These are phyloP conservation scores for Podaxis sp. DNA, from an alignment of 768 basidiomycete genomes.

Conservation along the genomic window DNA sequence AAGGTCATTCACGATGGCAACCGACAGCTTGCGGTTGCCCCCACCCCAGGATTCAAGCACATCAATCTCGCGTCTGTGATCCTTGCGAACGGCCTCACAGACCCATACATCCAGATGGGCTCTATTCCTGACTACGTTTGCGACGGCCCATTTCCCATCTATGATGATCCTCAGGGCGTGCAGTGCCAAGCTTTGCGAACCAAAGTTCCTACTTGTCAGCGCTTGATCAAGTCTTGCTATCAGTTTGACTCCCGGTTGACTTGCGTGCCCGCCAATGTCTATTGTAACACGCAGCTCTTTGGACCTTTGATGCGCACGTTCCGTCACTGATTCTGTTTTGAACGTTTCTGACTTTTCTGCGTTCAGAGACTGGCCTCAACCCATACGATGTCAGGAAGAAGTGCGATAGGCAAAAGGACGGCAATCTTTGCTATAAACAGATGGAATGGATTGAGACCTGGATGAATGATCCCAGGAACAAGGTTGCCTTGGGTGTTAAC, in stretches of 20 bases:
- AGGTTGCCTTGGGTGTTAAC: slow-evolving; percentile 75
- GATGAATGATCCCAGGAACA: slow-evolving; percentile 75
- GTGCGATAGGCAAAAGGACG: slow-evolving; percentile 72
- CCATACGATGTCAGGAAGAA: slow-evolving; percentile 81
- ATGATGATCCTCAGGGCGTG: slow-evolving; percentile 61
- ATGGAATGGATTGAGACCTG: slow-evolving; percentile 87
- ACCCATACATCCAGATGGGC: slow-evolving; percentile 78
- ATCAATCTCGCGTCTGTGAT: slow-evolving; percentile 84
- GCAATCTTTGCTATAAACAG: slow-evolving; percentile 71
- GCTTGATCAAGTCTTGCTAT: slow-evolving; percentile 70
- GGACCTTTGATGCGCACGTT: slow-evolving; percentile 65
- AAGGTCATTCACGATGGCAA: slow-evolving; percentile 79
- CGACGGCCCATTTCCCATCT: slow-evolving; percentile 79
- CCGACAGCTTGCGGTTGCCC: slow-evolving; percentile 43
- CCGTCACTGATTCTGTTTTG: not conserved
- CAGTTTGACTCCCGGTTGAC: slow-evolving; percentile 51
- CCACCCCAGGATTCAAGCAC: slow-evolving; percentile 47
- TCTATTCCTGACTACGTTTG: slow-evolving; percentile 81
- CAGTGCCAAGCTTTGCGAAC: slow-evolving; percentile 58
- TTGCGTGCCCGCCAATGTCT: slow-evolving; percentile 70
- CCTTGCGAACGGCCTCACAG: slow-evolving; percentile 85
- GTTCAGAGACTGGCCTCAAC: slow-evolving; percentile 67
- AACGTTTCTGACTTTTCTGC: not conserved
- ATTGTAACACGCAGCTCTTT: slow-evolving; percentile 75
- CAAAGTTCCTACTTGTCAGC: slow-evolving; percentile 73